phyloP scores from a whole-genome alignment of 306 rosid genomes.

The Vicia sativa region DNA sequence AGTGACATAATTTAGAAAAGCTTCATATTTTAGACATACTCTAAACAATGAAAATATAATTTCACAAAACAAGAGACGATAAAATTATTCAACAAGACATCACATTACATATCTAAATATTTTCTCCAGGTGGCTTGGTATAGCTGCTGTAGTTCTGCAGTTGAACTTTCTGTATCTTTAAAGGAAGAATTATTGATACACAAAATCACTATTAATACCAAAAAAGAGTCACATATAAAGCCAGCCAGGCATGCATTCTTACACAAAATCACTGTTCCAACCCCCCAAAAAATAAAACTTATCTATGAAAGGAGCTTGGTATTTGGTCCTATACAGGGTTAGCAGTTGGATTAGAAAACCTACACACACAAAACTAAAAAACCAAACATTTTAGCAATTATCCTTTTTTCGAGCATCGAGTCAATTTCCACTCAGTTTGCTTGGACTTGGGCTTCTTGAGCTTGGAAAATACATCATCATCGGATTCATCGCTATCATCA shows the following conservation, averaged over 20 bases:
- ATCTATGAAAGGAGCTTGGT: neutral
- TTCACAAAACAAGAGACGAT: no score
- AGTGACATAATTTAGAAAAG: no score
- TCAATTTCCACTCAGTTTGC: slow-evolving; percentile 40
- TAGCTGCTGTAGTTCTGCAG: no score
- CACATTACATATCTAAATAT: no score
- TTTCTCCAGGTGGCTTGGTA: no score
- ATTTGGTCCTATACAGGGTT: slow-evolving; percentile 18
- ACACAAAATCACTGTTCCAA: slow-evolving; percentile 25
- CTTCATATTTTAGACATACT: no score
- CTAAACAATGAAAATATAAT: no score
- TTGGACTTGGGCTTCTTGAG: slow-evolving; percentile 49
- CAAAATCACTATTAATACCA: slow-evolving; percentile 26
- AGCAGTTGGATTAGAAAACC: slow-evolving; percentile 21
- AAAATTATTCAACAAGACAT: no score
- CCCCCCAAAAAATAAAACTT: slow-evolving; percentile 1
- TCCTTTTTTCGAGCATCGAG: slow-evolving; percentile 42
- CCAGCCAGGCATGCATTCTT: neutral
- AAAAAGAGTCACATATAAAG: neutral
- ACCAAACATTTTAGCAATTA: slow-evolving; percentile 24
- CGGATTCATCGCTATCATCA: slow-evolving; percentile 60
- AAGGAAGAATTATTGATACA: neutral
- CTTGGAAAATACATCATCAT: slow-evolving; percentile 56
- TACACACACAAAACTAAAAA: neutral
- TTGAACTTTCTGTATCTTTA: no score